Evolutionary conservation across 176 grass and related monocot species (phyloP).

Genomic region (Dendrocalamus sinicus): DNA sequence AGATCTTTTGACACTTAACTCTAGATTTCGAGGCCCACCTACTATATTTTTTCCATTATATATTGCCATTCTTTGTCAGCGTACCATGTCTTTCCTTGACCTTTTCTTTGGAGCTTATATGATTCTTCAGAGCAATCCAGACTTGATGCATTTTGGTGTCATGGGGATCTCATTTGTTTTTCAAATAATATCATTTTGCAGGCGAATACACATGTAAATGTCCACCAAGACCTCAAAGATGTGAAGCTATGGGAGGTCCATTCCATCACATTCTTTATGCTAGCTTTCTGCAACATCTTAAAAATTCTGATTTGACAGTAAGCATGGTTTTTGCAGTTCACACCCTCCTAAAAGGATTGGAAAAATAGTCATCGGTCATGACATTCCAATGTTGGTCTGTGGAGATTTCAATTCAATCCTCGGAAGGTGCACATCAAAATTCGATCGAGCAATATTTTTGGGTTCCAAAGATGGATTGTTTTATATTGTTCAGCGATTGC

Average conservation of each 20-base stretch:
- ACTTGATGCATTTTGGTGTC: conserved; percentile 1
- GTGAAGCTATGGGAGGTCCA: conserved; percentile 97
- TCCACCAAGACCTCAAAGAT: conserved; percentile 94
- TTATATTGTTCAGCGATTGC: no score
- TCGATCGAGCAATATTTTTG: conserved; percentile 28
- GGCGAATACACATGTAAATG: conserved; percentile 99
- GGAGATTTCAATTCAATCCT: conserved; percentile 96
- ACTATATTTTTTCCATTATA: not conserved
- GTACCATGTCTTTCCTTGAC: not conserved
- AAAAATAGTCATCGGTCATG: conserved; percentile 96
- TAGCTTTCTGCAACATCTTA: conserved; percentile 31
- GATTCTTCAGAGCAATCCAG: conserved; percentile 20
- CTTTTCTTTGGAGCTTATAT: conserved; percentile 1
- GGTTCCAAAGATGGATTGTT: no score
- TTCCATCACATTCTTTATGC: conserved; percentile 35
- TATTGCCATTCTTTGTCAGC: not conserved
- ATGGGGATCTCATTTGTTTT: conserved; percentile 30
- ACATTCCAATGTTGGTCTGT: conserved; percentile 99
- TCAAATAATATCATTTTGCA: conserved; percentile 42
- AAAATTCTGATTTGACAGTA: conserved; percentile 31
- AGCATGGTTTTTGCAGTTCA: conserved; percentile 66
- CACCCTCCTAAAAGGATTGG: conserved; percentile 95
- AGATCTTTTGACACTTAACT: not conserved
- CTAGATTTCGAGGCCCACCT: not conserved
- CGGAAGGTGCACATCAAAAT: conserved; percentile 65